phyloP scores from a whole-genome alignment of 2,329 filamentous ascomycete species.

The Nannizziopsis arthrosporioides region DNA sequence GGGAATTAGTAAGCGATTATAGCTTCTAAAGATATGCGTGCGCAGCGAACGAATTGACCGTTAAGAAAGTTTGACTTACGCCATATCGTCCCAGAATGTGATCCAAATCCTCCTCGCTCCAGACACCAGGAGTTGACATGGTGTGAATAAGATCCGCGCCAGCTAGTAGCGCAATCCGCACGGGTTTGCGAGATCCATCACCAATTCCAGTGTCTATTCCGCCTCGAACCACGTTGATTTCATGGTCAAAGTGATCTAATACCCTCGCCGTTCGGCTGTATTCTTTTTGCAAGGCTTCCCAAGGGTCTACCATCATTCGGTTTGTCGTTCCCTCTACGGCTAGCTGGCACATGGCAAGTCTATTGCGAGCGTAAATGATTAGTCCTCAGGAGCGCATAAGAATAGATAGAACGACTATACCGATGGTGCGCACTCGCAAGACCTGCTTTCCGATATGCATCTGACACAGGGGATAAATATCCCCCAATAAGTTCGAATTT shows the following conservation, averaged over 20 bases:
- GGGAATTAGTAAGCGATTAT: not conserved
- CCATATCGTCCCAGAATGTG: conserved; percentile 78
- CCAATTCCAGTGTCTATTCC: conserved; percentile 52
- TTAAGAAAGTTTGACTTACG: conserved; percentile 21
- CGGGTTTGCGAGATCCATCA: conserved; percentile 53
- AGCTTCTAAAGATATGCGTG: not conserved
- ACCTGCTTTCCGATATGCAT: conserved; percentile 69
- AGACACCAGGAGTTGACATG: conserved; percentile 60
- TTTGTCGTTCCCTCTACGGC: conserved; percentile 60
- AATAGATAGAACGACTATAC: conserved; percentile 23
- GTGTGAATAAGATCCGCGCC: conserved; percentile 66
- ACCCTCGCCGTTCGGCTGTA: conserved; percentile 85
- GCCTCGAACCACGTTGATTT: conserved; percentile 68
- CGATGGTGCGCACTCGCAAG: conserved; percentile 61
- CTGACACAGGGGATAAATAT: conserved; percentile 67
- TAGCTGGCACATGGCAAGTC: conserved; percentile 74
- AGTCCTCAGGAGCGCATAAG: not conserved
- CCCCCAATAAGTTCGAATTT: conserved; percentile 78
- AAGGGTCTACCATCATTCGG: conserved; percentile 78
- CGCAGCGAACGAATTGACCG: not conserved
- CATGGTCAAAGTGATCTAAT: conserved; percentile 79
- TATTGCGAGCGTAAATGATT: conserved; percentile 19
- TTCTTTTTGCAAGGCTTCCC: conserved; percentile 72
- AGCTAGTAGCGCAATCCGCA: conserved; percentile 68
- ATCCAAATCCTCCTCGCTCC: conserved; percentile 73